Percentiles rank a stretch among this genome's conserved stretches.
phyloP scores from a whole-genome alignment of 192 early-diverging fungal genomes.

The Coemansia erecta region DNA sequence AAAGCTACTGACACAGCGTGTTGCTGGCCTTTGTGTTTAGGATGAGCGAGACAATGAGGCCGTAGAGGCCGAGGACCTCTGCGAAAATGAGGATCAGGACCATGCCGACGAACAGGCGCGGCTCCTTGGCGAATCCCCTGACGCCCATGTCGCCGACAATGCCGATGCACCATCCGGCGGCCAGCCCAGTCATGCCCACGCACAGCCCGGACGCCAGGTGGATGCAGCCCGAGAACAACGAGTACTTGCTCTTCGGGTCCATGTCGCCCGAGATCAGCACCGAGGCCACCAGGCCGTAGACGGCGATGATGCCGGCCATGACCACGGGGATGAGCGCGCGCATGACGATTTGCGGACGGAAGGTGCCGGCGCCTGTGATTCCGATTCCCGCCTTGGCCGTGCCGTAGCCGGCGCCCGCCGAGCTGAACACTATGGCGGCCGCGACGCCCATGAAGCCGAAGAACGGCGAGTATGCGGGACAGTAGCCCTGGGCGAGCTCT shows the following conservation, averaged over 20 bases:
- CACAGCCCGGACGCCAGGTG: slow-evolving; percentile 90
- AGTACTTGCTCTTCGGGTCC: slow-evolving; percentile 41
- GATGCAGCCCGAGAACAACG: slow-evolving; percentile 70
- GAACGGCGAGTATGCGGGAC: slow-evolving; percentile 56
- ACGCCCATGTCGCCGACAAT: slow-evolving; percentile 96
- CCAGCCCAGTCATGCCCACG: slow-evolving; percentile 88
- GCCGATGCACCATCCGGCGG: slow-evolving; percentile 96
- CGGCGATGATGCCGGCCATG: slow-evolving; percentile 98
- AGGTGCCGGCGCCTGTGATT: slow-evolving; percentile 91
- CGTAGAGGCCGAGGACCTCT: slow-evolving; percentile 97
- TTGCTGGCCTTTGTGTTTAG: slow-evolving; percentile 88
- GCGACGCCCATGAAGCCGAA: slow-evolving; percentile 59
- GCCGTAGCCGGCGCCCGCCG: slow-evolving; percentile 95
- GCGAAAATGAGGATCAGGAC: slow-evolving; percentile 99
- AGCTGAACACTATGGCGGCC: slow-evolving; percentile 67
- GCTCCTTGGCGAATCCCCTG: slow-evolving; percentile 85
- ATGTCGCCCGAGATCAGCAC: slow-evolving; percentile 81
- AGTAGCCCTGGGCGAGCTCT: slow-evolving; percentile 49
- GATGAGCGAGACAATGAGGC: slow-evolving; percentile 95
- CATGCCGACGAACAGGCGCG: slow-evolving; percentile 87
- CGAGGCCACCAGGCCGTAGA: slow-evolving; percentile 96
- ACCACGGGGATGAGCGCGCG: slow-evolving; percentile 92
- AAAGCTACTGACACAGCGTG: slow-evolving; percentile 32
- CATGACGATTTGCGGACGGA: slow-evolving; percentile 90
- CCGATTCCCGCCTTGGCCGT: slow-evolving; percentile 97